phyloP scores from a whole-genome alignment of 2,329 filamentous ascomycete species.

The Pseudonectria buxi region DNA sequence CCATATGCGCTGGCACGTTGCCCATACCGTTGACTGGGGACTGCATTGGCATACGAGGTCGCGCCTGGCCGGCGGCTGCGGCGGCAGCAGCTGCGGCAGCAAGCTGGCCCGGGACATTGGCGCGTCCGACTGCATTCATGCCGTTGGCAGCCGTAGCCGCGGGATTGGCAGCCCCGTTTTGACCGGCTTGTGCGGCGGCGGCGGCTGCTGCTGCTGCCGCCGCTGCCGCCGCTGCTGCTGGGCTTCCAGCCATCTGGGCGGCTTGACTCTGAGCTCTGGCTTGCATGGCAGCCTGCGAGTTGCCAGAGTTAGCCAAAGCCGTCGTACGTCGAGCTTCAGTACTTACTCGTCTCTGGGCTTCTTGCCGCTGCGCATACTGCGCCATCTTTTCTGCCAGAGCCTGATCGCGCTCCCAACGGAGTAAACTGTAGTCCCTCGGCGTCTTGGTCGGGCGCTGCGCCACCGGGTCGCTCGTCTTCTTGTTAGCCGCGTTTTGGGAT shows the following conservation, averaged over 20 bases:
- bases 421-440: slow-evolving; percentile 81
- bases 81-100: slow-evolving; percentile 35
- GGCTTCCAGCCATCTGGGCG: slow-evolving; percentile 38
- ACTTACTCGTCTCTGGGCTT: slow-evolving; percentile 50
- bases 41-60: slow-evolving; percentile 49
- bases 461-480: slow-evolving; percentile 67
- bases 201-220: too few relatives aligned
- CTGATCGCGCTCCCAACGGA: slow-evolving; percentile 83
- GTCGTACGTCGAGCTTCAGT: slow-evolving; percentile 2
- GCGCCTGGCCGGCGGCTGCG: slow-evolving; percentile 36
- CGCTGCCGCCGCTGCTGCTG: slow-evolving; percentile 19
- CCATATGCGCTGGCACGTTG: slow-evolving; percentile 41
- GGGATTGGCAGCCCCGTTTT: slow-evolving; percentile 15
- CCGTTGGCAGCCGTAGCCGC: slow-evolving; percentile 22
- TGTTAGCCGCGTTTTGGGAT: slow-evolving; percentile 66
- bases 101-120: slow-evolving; percentile 38
- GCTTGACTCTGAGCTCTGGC: slow-evolving; percentile 40
- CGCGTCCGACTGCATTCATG: slow-evolving; percentile 27
- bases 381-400: slow-evolving; percentile 54
- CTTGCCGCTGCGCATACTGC: slow-evolving; percentile 51
- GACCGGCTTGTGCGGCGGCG: slow-evolving; percentile 17
- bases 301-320: slow-evolving; percentile 19
- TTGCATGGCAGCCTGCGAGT: slow-evolving; percentile 35
- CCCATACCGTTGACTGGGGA: slow-evolving; percentile 45
- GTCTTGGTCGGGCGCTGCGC: slow-evolving; percentile 58